phyloP scores from a whole-genome alignment of 805 yeast genomes.

The Wickerhamomyces xylosicus region DNA sequence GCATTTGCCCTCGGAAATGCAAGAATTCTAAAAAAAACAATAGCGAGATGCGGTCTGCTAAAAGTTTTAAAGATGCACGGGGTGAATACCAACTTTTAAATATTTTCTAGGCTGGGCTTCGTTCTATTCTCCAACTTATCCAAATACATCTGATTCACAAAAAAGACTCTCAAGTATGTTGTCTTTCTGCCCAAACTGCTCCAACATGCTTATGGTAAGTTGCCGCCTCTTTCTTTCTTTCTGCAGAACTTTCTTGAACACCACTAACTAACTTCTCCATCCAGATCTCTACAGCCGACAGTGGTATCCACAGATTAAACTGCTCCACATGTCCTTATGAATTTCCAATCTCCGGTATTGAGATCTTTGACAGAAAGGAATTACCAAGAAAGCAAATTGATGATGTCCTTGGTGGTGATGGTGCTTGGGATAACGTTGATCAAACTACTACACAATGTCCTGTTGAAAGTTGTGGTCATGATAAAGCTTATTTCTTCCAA shows the following conservation, averaged over 20 bases:
- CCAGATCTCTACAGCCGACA: constrained; percentile 46
- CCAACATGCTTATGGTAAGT: constrained; percentile 73
- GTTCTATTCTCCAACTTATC: neutral
- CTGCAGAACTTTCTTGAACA: too few species aligned
- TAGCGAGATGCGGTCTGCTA: too few species aligned
- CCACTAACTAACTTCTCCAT: too few species aligned
- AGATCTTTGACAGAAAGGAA: constrained; percentile 75
- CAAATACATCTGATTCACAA: too few species aligned
- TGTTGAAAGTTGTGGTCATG: constrained; percentile 71
- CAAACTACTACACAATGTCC: constrained; percentile 94
- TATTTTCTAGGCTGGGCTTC: too few species aligned
- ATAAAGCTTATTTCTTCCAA: constrained; percentile 93
- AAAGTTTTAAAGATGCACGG: too few species aligned
- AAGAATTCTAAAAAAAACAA: neutral
- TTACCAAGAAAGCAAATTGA: constrained; percentile 86
- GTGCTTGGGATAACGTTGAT: constrained; percentile 98
- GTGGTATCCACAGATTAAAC: constrained; percentile 56
- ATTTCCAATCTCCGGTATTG: constrained; percentile 76
- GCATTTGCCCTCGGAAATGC: neutral
- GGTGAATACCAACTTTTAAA: too few species aligned
- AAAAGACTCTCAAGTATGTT: too few species aligned
- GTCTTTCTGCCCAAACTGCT: constrained; percentile 91
- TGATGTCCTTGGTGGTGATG: constrained; percentile 93
- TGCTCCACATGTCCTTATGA: constrained; percentile 96
- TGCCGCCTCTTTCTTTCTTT: too few species aligned